Conservation (phyloP, 2,329 filamentous ascomycete species). For the Blumeriella jaapii region DNA sequence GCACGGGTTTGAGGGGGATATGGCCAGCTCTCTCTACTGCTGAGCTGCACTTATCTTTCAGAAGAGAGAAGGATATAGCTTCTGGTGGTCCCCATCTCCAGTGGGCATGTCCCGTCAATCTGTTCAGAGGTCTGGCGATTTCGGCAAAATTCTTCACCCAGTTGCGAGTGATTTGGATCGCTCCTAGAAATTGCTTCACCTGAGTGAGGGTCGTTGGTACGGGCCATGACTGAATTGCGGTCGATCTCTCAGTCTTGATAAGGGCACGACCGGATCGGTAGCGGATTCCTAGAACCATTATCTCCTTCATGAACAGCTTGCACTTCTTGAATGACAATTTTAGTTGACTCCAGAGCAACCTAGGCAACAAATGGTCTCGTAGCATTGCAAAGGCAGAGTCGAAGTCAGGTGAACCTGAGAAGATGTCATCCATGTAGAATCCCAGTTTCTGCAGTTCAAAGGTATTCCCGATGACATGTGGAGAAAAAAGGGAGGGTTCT, state of each 20-base stretch:
- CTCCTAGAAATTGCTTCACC: neutral
- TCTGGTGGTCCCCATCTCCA: constrained; percentile 1
- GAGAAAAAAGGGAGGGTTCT: too few species aligned
- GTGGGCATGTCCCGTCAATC: neutral
- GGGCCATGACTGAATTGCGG: neutral
- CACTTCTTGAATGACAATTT: constrained; percentile 1
- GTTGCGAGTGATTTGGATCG: constrained; percentile 1
- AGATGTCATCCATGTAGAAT: too few species aligned
- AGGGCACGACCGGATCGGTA: neutral
- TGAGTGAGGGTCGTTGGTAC: neutral
- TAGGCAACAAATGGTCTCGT: too few species aligned
- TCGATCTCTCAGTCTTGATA: neutral
- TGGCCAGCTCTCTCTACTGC: neutral
- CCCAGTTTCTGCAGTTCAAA: too few species aligned
- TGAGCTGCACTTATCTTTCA: neutral
- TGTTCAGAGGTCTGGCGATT: neutral
- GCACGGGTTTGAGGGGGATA: neutral
- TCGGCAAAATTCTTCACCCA: constrained; percentile 4
- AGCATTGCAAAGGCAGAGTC: too few species aligned
- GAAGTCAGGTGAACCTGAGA: too few species aligned
- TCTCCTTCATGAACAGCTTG: neutral
- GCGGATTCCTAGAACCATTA: neutral
- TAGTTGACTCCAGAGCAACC: neutral
- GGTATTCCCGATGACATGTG: too few species aligned
- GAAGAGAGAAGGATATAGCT: neutral